These are phyloP conservation scores for Colletotrichum tropicicola DNA, from an alignment of 2,329 filamentous ascomycete species.

Conservation along the genomic window DNA sequence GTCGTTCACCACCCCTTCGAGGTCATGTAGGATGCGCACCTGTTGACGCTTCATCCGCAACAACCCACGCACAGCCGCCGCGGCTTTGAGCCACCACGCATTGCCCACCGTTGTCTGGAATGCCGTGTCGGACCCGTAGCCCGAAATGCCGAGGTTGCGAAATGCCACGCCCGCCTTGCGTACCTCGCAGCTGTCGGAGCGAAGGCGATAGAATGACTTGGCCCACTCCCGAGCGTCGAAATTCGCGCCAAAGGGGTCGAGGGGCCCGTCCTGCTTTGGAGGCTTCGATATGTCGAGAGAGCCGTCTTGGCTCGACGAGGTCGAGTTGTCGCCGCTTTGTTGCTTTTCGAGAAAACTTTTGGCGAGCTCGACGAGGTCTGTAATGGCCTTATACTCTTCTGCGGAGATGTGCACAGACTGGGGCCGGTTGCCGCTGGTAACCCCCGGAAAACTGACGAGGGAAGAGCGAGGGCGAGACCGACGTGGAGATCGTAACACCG, in stretches of 20 bases:
- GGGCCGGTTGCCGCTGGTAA: not conserved
- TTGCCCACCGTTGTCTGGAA: conserved; percentile 20
- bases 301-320: not conserved
- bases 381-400: conserved; percentile 26
- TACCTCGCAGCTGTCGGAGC: conserved; percentile 36
- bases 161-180: conserved; percentile 49
- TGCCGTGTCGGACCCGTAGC: conserved; percentile 20
- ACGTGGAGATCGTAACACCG: not conserved
- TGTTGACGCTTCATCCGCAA: conserved; percentile 29
- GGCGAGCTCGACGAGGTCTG: conserved; percentile 20
- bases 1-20: conserved; percentile 59
- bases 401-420: conserved; percentile 18
- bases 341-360: conserved; percentile 16
- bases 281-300: not conserved
- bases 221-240: conserved; percentile 57
- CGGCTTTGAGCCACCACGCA: conserved; percentile 38
- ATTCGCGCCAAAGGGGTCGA: conserved; percentile 57
- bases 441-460: conserved; percentile 8
- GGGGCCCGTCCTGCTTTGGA: conserved; percentile 30
- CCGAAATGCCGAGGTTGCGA: conserved; percentile 51
- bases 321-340: not conserved
- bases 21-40: conserved; percentile 58
- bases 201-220: conserved; percentile 35
- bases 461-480: conserved; percentile 2
- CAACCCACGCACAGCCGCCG: conserved; percentile 2